A percentile compares a stretch with the other conserved stretches of the same genome.
These are phyloP conservation scores for Cercospora sojina DNA, from an alignment of 2,329 filamentous ascomycete genomes.

Conservation along the genomic window DNA sequence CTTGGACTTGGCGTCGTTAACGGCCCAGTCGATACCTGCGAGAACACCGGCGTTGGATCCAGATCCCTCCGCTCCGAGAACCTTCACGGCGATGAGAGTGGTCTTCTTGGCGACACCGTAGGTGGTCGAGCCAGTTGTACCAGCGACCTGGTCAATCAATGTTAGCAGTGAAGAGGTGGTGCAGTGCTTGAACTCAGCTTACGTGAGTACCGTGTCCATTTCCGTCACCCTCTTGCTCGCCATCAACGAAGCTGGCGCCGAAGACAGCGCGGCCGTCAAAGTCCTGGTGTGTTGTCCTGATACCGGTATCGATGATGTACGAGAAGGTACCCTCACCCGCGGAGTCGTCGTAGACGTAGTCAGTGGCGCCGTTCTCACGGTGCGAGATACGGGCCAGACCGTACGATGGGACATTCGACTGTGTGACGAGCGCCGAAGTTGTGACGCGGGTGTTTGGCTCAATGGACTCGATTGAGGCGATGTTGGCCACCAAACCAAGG, in stretches of 20 bases:
- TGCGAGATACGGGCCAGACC: conserved; percentile 46
- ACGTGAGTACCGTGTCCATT: conserved; percentile 65
- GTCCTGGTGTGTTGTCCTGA: conserved; percentile 27
- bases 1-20: conserved; percentile 62
- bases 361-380: conserved; percentile 31
- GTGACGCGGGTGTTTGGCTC: conserved; percentile 43
- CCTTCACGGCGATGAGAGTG: conserved; percentile 53
- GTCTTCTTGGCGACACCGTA: conserved; percentile 57
- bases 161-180: not conserved
- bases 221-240: conserved; percentile 41
- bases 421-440: conserved; percentile 40
- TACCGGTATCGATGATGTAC: conserved; percentile 33
- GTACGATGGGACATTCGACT: conserved; percentile 41
- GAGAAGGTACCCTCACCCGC: conserved; percentile 35
- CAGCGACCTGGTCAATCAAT: conserved; percentile 41
- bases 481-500: conserved; percentile 32
- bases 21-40: conserved; percentile 47
- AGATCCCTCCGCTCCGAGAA: conserved; percentile 46
- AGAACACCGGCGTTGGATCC: conserved; percentile 52
- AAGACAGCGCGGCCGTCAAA: conserved; percentile 33
- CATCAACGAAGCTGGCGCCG: conserved; percentile 28
- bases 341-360: conserved; percentile 43
- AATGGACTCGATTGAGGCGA: conserved; percentile 39
- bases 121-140: conserved; percentile 60
- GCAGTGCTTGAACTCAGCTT: conserved; percentile 32